Percentiles rank a stretch among this genome's conserved stretches.
phyloP scores from a whole-genome alignment of 1,284 basidiomycete species.

The Wallemia hederae region DNA sequence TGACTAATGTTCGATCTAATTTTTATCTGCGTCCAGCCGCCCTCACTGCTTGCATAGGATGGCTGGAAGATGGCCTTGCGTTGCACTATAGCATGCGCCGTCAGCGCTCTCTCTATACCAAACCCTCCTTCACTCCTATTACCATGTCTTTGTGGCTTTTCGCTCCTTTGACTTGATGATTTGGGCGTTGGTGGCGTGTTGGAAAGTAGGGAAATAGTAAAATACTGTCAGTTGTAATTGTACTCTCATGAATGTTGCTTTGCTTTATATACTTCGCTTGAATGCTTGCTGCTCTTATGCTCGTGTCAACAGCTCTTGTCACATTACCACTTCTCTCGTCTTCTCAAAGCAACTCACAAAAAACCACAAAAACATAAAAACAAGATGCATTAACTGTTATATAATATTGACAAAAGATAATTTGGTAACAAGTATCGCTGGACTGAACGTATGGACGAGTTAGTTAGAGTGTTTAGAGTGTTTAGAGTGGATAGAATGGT shows the following conservation, averaged over 20 bases:
- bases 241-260: too few relatives aligned
- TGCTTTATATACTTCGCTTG: too few relatives aligned
- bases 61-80: neutral
- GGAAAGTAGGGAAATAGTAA: neutral
- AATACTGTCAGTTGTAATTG: too few relatives aligned
- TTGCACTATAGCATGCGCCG: neutral
- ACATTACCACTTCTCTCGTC: too few relatives aligned
- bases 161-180: neutral
- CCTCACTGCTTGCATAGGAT: neutral
- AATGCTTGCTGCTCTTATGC: too few relatives aligned
- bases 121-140: neutral
- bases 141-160: neutral
- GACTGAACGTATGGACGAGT: too few relatives aligned
- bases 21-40: neutral
- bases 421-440: neutral
- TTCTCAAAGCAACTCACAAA: too few relatives aligned
- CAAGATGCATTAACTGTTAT: neutral
- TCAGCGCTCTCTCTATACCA: neutral
- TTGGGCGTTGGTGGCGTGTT: neutral
- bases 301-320: too few relatives aligned
- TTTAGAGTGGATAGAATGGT: too few relatives aligned
- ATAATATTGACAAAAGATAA: neutral
- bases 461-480: too few relatives aligned
- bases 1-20: slow-evolving; percentile 1
- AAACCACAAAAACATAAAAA: too few relatives aligned